Evolutionary conservation across 2,329 filamentous ascomycete species (phyloP), one percentile per base, ranked within the genome.

Genomic region (Pseudocercospora pini-densiflorae): DNA sequence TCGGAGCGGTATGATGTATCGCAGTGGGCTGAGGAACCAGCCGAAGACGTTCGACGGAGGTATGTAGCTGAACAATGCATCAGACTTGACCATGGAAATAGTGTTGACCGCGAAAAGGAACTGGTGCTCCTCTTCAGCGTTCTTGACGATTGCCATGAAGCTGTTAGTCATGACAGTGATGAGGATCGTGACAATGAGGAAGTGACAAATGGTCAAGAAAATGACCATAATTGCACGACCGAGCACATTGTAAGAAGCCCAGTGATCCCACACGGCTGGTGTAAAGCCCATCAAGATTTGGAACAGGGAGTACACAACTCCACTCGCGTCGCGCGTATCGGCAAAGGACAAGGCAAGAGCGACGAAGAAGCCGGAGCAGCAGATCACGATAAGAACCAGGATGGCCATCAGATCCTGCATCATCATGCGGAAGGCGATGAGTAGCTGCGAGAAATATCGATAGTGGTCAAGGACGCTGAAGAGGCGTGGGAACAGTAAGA

Each of bases 21-120:
- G 87, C 53, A 96, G 78, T 0, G 94, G 94, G 74, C 93, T 93
- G 29, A 97, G 83, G 0, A 94, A 77, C 94, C 94, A 98, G 1
- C 92, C 94, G 69, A 97, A 86, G 31, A 97, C 91, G 76, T 98
- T 98, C 14, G 92, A 90, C 0, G 94, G 94, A 1, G 94, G 92
- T 67, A 97, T 88, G 77, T 97, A 97, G 3, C 93, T 96, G 82
- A 98, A 98, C 0, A 97, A 83, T 0, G 93, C 92, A 77, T 98
- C 94, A n/a, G 95, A 97, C 79, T 97, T 98, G 71, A 97, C 94
- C 92, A 97, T 96, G 4, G 93, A 96, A 59, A 97, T 97, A 4
- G 94, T 96, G 76, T 97, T 98, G 78, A 98, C 93, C 0, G 94
- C 94, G 75, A 98, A 97, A 2, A 97, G 81, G 76, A 97, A 97